Percentiles rank a stretch among this genome's conserved stretches.
phyloP scores from a whole-genome alignment of 768 basidiomycete genomes.

The Pleurotus giganteus region DNA sequence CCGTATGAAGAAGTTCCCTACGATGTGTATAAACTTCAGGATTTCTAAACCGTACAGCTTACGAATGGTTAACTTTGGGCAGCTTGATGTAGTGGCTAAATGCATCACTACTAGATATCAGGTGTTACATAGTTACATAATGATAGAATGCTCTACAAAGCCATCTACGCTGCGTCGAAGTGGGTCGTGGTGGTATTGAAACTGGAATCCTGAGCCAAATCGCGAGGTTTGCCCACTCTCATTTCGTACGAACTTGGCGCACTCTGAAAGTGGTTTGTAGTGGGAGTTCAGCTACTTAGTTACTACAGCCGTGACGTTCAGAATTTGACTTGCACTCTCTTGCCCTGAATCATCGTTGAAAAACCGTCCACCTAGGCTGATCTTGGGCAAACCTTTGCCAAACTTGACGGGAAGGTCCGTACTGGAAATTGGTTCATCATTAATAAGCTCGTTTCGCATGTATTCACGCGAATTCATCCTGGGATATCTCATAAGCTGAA shows the following conservation, averaged over 20 bases:
- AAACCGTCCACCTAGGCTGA: neutral
- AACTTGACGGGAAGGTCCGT: neutral
- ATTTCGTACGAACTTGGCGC: too few species aligned
- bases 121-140: neutral
- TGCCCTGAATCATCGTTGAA: neutral
- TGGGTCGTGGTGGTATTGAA: too few species aligned
- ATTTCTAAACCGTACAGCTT: constrained; percentile 22
- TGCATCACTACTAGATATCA: too few species aligned
- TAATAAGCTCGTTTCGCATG: constrained; percentile 3
- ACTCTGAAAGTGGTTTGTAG: too few species aligned
- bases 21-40: constrained; percentile 50
- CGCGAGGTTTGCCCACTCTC: neutral
- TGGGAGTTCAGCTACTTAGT: neutral
- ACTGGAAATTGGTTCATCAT: neutral
- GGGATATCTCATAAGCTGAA: neutral
- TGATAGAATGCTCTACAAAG: too few species aligned
- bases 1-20: constrained; percentile 60
- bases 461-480: constrained; percentile 6
- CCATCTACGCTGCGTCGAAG: too few species aligned
- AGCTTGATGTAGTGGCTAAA: too few species aligned
- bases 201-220: neutral
- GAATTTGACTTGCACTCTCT: neutral
- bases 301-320: neutral
- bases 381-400: neutral
- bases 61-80: too few species aligned